A percentile compares a stretch with the other conserved stretches of the same genome.
Conservation (phyloP, 176 grass and related monocot species). For the Chrysopogon serrulatus region DNA sequence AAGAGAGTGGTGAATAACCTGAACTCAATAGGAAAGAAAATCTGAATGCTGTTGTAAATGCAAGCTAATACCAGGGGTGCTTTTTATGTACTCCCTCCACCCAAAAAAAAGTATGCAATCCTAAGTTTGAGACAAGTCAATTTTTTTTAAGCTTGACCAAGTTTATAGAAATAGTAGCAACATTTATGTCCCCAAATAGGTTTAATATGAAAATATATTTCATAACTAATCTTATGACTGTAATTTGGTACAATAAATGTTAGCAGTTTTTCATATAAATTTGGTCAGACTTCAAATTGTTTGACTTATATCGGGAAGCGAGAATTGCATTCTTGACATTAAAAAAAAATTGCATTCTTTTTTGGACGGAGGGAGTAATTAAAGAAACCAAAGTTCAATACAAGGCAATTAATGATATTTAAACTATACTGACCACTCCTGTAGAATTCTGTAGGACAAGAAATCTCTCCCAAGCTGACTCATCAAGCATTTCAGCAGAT, state of each 20-base stretch:
- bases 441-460: slow-evolving; percentile 84
- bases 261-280: background rate
- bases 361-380: background rate
- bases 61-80: background rate
- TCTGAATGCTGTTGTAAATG: background rate
- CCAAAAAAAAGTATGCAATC: background rate
- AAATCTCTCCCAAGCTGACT: slow-evolving; percentile 79
- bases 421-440: slow-evolving; percentile 68
- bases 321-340: background rate
- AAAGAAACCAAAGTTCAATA: background rate
- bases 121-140: background rate
- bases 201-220: background rate
- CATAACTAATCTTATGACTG: background rate
- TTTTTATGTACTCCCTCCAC: background rate
- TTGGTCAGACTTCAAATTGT: background rate
- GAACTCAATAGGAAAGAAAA: background rate
- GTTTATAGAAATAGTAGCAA: background rate
- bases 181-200: background rate
- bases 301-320: background rate
- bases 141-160: background rate
- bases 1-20: background rate
- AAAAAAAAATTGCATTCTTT: background rate
- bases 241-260: background rate
- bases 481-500: slow-evolving; percentile 33
- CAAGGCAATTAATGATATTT: background rate